Conservation (phyloP, 2,329 filamentous ascomycete genomes). For the Colletotrichum truncatum region DNA sequence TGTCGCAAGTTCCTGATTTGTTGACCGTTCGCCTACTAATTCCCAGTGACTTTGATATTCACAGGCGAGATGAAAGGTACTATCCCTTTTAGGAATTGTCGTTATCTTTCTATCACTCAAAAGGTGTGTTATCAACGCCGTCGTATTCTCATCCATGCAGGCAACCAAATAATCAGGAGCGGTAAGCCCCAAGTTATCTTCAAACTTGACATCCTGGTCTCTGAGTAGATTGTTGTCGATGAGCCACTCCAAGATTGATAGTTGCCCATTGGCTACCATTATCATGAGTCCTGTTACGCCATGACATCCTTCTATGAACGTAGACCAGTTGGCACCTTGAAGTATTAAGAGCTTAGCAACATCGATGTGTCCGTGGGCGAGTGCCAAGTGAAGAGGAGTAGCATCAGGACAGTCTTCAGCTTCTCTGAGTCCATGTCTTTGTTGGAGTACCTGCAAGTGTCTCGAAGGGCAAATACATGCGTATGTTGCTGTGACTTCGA, state of each 20-base stretch:
- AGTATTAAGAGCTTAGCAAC: background rate
- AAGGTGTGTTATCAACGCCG: background rate
- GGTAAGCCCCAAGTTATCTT: background rate
- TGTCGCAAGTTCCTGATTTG: too few relatives aligned
- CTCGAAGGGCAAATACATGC: background rate
- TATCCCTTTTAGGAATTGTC: too few relatives aligned
- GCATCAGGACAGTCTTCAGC: conserved; percentile 2
- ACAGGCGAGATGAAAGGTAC: background rate
- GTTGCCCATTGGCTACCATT: background rate
- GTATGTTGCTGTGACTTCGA: conserved; percentile 1
- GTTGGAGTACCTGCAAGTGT: background rate
- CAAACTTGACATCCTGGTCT: background rate
- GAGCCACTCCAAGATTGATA: background rate
- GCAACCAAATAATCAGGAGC: background rate
- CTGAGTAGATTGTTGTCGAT: background rate
- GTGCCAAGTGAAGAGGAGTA: background rate
- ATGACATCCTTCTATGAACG: conserved; percentile 1
- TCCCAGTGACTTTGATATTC: too few relatives aligned
- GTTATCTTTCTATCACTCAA: background rate
- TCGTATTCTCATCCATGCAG: background rate
- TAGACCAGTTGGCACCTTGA: background rate
- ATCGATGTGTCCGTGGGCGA: background rate
- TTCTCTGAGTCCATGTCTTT: background rate
- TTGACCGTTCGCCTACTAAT: too few relatives aligned
- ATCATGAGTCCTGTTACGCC: conserved; percentile 7